Evolutionary conservation across 148 eudicot genomes (phyloP).

Genomic region (Rhododendron molle): DNA sequence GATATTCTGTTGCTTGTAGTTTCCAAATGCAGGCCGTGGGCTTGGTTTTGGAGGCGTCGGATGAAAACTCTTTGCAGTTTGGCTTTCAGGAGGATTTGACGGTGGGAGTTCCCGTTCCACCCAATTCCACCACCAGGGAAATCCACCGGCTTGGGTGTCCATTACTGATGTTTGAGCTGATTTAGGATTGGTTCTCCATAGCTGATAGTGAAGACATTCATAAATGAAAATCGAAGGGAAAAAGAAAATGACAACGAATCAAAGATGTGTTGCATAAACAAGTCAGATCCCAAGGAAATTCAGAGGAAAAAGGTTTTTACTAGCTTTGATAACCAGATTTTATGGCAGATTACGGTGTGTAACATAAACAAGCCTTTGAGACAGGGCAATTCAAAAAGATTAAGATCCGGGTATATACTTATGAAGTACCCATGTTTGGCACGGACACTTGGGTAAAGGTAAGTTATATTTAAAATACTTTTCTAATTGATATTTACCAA

Average conservation of each 20-base stretch:
- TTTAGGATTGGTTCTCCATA: constrained; percentile 61
- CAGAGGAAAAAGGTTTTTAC: background rate
- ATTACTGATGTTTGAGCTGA: constrained; percentile 42
- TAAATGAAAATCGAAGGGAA: background rate
- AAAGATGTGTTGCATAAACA: background rate
- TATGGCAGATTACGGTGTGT: too few species aligned
- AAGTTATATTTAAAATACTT: background rate
- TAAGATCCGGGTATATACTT: background rate
- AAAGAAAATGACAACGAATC: background rate
- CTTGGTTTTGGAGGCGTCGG: constrained; percentile 60
- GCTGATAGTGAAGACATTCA: constrained; percentile 22
- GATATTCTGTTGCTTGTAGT: constrained; percentile 21
- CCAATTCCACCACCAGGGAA: constrained; percentile 99
- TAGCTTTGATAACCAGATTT: background rate
- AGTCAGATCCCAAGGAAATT: background rate
- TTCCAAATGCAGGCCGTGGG: constrained; percentile 44
- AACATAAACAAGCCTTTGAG: too few species aligned
- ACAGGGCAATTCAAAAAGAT: background rate
- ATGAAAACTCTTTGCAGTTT: constrained; percentile 24
- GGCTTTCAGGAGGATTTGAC: constrained; percentile 39
- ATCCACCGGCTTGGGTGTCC: constrained; percentile 62
- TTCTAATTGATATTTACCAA: background rate
- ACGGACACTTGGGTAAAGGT: background rate
- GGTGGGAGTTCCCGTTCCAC: constrained; percentile 58
- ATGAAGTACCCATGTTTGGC: background rate